Evolutionary conservation across 192 early-diverging fungal genomes (phyloP), one percentile per base, ranked within the genome.

Genomic region (Umbelopsis vinacea): DNA sequence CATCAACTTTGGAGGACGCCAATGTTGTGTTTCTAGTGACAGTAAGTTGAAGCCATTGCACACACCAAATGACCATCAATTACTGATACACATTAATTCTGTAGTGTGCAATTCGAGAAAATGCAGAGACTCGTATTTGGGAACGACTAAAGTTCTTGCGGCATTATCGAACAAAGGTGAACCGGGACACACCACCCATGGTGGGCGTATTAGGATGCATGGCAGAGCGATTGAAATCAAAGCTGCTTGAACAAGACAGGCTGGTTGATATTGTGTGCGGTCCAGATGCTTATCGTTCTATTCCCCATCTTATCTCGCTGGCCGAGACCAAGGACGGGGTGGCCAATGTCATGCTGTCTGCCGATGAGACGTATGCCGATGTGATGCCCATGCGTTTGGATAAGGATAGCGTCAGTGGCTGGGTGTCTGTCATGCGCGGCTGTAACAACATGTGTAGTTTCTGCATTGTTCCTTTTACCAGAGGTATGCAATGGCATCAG

Each of bases 371-470:
- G 15, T 93, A 93, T 74, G 88, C 92, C 1, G 92, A 93, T 74
- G 87, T 93, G 40, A 89, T 90, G 55, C 92, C 92, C 0, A 84
- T 91, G 71, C 81, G 92, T 33, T 82, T 93, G 15, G 81, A 90
- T 68, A 74, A 79, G 21, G 83, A 88, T 68, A 84, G 82, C 72
- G 86, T 91, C 46, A 88, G 86, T 60, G 92, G 86, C n/a, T 90
- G 89, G 74, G 71, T 93, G 19, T 90, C 89, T 7, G 82, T 93
- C 26, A 93, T 93, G 92, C 81, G 92, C 29, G 92, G 92, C 63
- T 93, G 92, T 78, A 93, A 93, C 79, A 93, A 93, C 68, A 93
- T 93, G 92, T 93, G 92, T 63, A 86, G 85, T 46, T 93, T 90
- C 74, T 93, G 92, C 69, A 91, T 93, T 45, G 92, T 93, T 5